These are phyloP conservation scores for Prunus davidiana DNA, from an alignment of 306 rosid genomes.

Conservation along the genomic window DNA sequence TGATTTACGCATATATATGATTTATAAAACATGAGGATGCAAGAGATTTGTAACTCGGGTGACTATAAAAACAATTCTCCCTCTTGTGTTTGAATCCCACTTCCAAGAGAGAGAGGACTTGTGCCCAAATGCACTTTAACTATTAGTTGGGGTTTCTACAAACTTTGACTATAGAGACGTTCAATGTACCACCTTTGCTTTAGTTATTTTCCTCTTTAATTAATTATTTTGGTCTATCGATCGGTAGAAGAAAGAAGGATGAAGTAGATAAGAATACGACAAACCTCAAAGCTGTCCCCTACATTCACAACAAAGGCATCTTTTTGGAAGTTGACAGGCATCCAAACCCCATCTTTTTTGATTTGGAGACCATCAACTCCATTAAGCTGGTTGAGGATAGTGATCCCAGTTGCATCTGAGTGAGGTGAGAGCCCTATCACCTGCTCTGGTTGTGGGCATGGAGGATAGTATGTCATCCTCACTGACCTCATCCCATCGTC, in stretches of 20 bases:
- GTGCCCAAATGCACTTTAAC: too few relatives aligned
- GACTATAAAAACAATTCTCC: too few relatives aligned
- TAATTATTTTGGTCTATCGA: neutral
- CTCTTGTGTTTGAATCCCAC: too few relatives aligned
- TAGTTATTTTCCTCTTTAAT: neutral
- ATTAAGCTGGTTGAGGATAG: constrained; percentile 63
- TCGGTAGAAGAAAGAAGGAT: neutral
- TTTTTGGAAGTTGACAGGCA: constrained; percentile 43
- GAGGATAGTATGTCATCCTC: constrained; percentile 79
- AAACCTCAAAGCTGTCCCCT: constrained; percentile 86
- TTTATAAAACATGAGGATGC: too few relatives aligned
- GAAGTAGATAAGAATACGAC: constrained; percentile 5
- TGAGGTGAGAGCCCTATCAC: constrained; percentile 67
- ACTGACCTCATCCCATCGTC: constrained; percentile 65
- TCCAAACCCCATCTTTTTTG: constrained; percentile 71
- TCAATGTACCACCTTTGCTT: neutral
- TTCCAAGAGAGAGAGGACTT: too few relatives aligned
- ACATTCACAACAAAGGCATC: constrained; percentile 63
- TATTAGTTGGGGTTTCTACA: too few relatives aligned
- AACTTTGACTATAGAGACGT: neutral
- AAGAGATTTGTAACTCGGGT: too few relatives aligned
- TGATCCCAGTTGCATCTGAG: constrained; percentile 64
- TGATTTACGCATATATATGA: too few relatives aligned
- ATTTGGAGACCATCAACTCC: constrained; percentile 74
- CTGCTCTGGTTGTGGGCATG: constrained; percentile 63